phyloP scores from a whole-genome alignment of 805 yeast genomes.

The Nakazawaea populi region DNA sequence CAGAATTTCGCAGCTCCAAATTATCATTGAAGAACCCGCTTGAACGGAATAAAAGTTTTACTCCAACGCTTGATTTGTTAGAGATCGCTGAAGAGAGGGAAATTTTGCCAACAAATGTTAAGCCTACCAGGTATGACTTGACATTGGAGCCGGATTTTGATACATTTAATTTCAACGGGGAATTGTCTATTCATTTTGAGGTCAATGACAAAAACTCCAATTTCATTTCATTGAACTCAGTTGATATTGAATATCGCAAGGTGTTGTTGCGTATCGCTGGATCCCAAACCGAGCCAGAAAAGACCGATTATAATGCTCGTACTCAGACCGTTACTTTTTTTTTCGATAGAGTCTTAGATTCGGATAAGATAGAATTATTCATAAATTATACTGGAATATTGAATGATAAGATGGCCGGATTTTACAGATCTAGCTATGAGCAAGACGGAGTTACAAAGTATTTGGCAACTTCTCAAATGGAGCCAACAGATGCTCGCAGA shows the following conservation, averaged over 20 bases:
- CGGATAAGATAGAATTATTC: constrained; percentile 22
- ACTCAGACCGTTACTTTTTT: constrained; percentile 53
- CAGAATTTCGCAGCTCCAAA: too few species aligned
- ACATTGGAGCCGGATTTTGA: constrained; percentile 51
- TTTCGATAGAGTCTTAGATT: constrained; percentile 37
- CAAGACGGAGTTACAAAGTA: constrained; percentile 48
- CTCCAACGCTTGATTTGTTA: too few species aligned
- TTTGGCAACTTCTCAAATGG: constrained; percentile 66
- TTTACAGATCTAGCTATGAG: constrained; percentile 62
- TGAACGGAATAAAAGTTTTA: too few species aligned
- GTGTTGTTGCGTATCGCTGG: constrained; percentile 21
- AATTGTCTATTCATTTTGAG: constrained; percentile 35
- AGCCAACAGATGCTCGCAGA: constrained; percentile 71
- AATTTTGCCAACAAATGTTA: constrained; percentile 59
- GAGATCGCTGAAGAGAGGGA: constrained; percentile 7
- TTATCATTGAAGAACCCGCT: too few species aligned
- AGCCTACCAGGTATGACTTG: constrained; percentile 63
- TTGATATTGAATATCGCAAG: constrained; percentile 34
- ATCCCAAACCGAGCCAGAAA: constrained; percentile 16
- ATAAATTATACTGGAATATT: constrained; percentile 44
- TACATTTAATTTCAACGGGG: constrained; percentile 35
- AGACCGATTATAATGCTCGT: constrained; percentile 31
- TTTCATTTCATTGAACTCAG: constrained; percentile 34
- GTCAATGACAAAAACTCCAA: constrained; percentile 34
- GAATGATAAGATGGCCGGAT: constrained; percentile 69